Base-by-base conservation (phyloP, 2,329 filamentous ascomycete genomes). In the Aspergillus fructus region DNA sequence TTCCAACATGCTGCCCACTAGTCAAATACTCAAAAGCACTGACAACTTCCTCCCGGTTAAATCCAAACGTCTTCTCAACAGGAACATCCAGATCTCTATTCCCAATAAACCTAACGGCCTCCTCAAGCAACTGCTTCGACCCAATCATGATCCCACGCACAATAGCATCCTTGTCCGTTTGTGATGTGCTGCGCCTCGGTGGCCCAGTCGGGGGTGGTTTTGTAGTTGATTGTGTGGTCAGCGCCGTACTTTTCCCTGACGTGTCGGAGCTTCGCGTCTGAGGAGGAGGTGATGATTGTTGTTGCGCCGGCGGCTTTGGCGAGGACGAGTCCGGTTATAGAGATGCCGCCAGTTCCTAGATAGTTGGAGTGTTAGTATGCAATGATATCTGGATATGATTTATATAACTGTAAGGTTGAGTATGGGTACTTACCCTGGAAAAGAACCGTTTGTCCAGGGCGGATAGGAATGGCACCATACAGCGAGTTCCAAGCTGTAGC, bases 241-340 rank as follows among this genome's bases (percentile, higher is more conserved):
- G 71, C 76, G 9, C 77, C 76, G 8, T 80, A 72, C 60, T 81
- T 79, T 5, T 53, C 43, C 24, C 59, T 61, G 17, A 66, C 60
- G 12, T 47, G 30, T 13, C 60, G 24, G 2, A 62, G 52, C 40
- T 64, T 66, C 19, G 73, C 62, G 55, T 81, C 76, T 13, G 71
- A 76, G 1, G 79, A 79, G 0, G 77, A 79, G 0, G 77, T 80
- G 41, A 78, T 69, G 46, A 79, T 79, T 6, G 74, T 75, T 2
- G 67, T 76, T 0, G 75, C 76, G 5, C 78, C 79, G 2, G 75
- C 74, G 0, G 78, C 79, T 55, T 76, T 76, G 34, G 77, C 79
- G 8, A 79, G 60, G 9, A 73, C 67, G 24, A 77, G 66, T 4
- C 68, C 76, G 0, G 71, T 74, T 30, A 77, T 61, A 3, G 75